Evolutionary conservation across 2,329 filamentous ascomycete species (phyloP).

Genomic region (Fusarium floridanum): DNA sequence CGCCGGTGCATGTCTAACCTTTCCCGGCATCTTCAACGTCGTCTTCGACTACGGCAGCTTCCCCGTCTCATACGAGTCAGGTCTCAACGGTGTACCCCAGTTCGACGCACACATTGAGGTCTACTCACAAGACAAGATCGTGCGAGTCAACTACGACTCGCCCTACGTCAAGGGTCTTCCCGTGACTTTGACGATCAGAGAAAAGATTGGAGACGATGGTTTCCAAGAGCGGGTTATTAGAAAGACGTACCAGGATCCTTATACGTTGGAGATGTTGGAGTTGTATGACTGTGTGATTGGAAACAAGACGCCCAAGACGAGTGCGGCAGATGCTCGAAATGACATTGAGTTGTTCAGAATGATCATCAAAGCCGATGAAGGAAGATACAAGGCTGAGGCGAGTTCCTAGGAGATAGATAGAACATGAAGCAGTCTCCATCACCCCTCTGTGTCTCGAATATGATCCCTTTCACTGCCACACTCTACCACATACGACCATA

Average conservation of each 20-base stretch:
- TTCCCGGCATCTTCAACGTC: slow-evolving; percentile 51
- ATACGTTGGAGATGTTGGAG: slow-evolving; percentile 53
- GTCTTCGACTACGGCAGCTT: slow-evolving; percentile 62
- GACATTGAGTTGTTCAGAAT: slow-evolving; percentile 48
- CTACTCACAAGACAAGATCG: slow-evolving; percentile 65
- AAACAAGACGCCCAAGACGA: slow-evolving; percentile 45
- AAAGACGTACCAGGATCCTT: slow-evolving; percentile 60
- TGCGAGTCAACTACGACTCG: slow-evolving; percentile 67
- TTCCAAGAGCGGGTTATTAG: slow-evolving; percentile 56
- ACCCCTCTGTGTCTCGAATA: not conserved
- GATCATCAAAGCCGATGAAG: not conserved
- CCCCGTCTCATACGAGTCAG: slow-evolving; percentile 68
- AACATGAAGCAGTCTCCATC: not conserved
- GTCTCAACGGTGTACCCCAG: slow-evolving; percentile 63
- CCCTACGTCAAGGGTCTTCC: slow-evolving; percentile 69
- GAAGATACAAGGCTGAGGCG: not conserved
- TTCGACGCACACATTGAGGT: slow-evolving; percentile 68
- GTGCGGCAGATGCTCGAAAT: slow-evolving; percentile 44
- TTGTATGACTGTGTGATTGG: slow-evolving; percentile 48
- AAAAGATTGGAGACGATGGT: slow-evolving; percentile 52
- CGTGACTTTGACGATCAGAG: slow-evolving; percentile 61
- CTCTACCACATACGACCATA: not conserved
- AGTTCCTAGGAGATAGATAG: not conserved
- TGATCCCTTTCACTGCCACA: fast-evolving
- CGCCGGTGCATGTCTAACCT: slow-evolving; percentile 45